Evolutionary conservation across 805 yeast genomes (phyloP).

Genomic region (Pichia insulana): DNA sequence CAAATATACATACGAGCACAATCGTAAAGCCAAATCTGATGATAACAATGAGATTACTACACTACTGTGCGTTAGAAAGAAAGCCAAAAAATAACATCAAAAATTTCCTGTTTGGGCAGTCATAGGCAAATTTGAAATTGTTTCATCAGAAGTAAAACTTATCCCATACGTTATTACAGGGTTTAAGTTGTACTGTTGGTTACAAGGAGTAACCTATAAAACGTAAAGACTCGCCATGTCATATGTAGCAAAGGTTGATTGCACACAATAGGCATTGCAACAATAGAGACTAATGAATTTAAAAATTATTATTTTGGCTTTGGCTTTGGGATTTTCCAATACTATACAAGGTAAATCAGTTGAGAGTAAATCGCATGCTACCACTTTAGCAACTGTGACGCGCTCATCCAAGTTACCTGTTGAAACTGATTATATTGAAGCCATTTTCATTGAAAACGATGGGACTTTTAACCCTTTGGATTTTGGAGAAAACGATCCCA

Average conservation of each 20-base stretch:
- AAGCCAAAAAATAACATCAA: neutral
- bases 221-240: too few relatives aligned
- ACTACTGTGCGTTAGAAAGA: slow-evolving; percentile 4
- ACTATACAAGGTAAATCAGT: neutral
- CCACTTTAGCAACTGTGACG: neutral
- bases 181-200: too few relatives aligned
- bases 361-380: neutral
- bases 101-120: neutral
- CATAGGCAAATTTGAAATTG: neutral
- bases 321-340: neutral
- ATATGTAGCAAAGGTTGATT: too few relatives aligned
- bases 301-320: too few relatives aligned
- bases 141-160: neutral
- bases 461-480: neutral
- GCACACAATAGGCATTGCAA: too few relatives aligned
- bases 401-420: neutral
- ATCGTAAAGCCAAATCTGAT: neutral
- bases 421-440: neutral
- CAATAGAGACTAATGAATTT: too few relatives aligned
- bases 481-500: neutral
- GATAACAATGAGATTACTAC: neutral
- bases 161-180: too few relatives aligned
- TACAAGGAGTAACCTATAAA: too few relatives aligned
- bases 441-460: neutral
- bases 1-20: neutral